Base-by-base conservation (phyloP, 2,329 filamentous ascomycete species). In the Talaromyces sp. region DNA sequence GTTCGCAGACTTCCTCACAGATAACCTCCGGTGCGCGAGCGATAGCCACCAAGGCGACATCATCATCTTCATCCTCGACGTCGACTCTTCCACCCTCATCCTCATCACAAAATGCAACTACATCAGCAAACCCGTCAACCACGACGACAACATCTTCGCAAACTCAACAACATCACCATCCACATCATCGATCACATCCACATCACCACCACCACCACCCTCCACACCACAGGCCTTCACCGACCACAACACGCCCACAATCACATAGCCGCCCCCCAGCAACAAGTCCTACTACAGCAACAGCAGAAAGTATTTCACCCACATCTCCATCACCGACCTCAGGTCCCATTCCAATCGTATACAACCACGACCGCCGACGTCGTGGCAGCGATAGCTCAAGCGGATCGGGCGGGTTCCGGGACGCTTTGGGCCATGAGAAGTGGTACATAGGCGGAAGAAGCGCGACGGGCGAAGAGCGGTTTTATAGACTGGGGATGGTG, bases 391-490 rank as follows among this genome's bases (percentile, higher is more conserved):
- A 82, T 67, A 80, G 77, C 45, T 82, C 80, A 22, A 81, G 74
- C 54, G 79, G 79, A 19, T 81, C 78, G 2, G 79, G 79, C 15
- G 81, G 81, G 2, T 83, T 83, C 64, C 74, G 80, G 8, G 81
- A 83, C 70, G 78, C 79, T 0, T 66, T 82, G 10, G 80, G 80
- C 0, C 74, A 77, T 2, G 81, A 83, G 71, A 83, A 83, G 68
- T 83, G 82, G 82, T 84, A 83, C 71, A 81, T 84, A 31, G 82
- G 82, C 3, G 82, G 82, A 4, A 73, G 79, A 41, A 82, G 79
- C 25, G 76, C 79, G 11, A 74, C 71, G 17, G 81, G 81, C 0
- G 81, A 83, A 70, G 81, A 83, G 67, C 75, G 79, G 58, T 82
- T 82, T 64, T 83, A 83, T 64, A 75, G 78, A 9, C 68, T 83